A percentile compares a stretch with the other conserved stretches of the same genome.
phyloP scores from a whole-genome alignment of 352 stramenopile species.

The Aphanomyces astaci region DNA sequence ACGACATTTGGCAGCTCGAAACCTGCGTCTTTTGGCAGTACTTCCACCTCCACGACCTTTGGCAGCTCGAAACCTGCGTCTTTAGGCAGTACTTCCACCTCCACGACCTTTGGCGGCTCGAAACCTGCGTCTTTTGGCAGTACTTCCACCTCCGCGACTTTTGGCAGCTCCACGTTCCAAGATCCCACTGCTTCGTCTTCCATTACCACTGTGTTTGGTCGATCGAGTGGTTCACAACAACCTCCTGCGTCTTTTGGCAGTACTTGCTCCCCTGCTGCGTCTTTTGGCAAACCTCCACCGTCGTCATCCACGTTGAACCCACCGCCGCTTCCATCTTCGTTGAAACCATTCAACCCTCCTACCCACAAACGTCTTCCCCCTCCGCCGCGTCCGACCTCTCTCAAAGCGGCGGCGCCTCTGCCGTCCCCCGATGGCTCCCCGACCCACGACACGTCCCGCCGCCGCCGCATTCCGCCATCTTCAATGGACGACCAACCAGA shows the following conservation, averaged over 20 bases:
- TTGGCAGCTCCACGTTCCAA: background rate
- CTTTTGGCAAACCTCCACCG: background rate
- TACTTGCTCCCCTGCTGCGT: no score
- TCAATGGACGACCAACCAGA: background rate
- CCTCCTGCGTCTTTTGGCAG: no score
- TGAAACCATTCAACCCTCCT: no score
- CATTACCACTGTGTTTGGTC: background rate
- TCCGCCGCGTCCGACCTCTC: background rate
- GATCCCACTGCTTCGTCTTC: no score
- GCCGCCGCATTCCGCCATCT: background rate
- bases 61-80: background rate
- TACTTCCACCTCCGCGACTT: background rate
- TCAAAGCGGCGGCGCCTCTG: background rate
- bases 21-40: background rate
- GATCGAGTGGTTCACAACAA: no score
- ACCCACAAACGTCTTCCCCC: background rate
- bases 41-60: background rate
- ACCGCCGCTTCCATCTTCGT: no score
- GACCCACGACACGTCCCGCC: background rate
- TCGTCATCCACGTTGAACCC: no score
- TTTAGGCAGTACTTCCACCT: background rate
- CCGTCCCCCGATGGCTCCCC: background rate
- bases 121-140: background rate
- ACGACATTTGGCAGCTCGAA: background rate
- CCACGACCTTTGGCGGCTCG: no score